Conservation (phyloP, 768 basidiomycete species). For the Suillus brevipes region DNA sequence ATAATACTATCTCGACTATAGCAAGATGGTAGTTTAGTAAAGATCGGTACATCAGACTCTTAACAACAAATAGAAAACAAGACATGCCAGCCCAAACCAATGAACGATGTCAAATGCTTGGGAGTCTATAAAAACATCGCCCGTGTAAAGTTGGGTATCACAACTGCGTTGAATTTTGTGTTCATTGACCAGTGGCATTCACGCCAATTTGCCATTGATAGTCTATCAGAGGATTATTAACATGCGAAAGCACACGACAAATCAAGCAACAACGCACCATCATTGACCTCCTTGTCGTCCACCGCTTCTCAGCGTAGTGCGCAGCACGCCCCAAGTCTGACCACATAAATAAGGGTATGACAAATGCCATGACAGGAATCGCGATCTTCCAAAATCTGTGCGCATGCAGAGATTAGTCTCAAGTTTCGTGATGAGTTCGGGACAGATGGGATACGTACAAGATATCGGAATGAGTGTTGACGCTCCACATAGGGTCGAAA, state of each 20-base stretch:
- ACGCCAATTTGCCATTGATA: background rate
- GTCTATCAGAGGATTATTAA: background rate
- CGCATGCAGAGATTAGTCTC: constrained; percentile 18
- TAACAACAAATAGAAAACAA: background rate
- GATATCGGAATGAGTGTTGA: constrained; percentile 45
- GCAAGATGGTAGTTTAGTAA: background rate
- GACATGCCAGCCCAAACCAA: background rate
- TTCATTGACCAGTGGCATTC: background rate
- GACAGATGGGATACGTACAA: constrained; percentile 36
- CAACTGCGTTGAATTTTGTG: no score
- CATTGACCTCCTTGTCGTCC: constrained; percentile 29
- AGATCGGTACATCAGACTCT: background rate
- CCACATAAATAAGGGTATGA: constrained; percentile 53
- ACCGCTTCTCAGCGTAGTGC: constrained; percentile 49
- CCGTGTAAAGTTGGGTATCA: background rate
- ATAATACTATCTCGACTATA: background rate
- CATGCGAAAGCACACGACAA: background rate
- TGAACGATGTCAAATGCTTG: background rate
- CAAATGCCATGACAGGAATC: constrained; percentile 54
- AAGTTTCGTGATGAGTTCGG: background rate
- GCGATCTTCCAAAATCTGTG: constrained; percentile 68
- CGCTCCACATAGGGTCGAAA: constrained; percentile 52
- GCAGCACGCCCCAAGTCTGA: constrained; percentile 47
- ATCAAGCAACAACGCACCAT: constrained; percentile 29
- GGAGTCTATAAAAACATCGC: background rate